Evolutionary conservation across 2,329 filamentous ascomycete species (phyloP).

Genomic region (Ophiostoma pallidulum): DNA sequence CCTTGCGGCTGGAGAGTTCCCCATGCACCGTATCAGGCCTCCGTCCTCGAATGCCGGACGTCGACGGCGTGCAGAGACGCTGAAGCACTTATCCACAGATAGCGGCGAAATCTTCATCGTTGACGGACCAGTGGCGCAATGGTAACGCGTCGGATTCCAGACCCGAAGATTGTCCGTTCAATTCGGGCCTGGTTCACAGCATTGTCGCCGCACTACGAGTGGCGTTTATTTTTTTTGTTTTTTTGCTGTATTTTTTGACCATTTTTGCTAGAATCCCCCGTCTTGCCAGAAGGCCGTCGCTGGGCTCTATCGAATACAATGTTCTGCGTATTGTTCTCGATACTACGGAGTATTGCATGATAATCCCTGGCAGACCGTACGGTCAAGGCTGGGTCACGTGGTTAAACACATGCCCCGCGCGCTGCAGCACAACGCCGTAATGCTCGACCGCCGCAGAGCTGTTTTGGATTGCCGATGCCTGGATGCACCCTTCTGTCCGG

Average conservation of each 20-base stretch:
- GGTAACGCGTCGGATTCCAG: slow-evolving; percentile 15
- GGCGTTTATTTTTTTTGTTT: not conserved
- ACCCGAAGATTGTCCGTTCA: slow-evolving; percentile 15
- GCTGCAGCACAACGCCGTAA: too few species aligned
- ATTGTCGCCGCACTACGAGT: too few species aligned
- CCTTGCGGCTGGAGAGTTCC: too few species aligned
- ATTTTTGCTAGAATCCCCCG: not conserved
- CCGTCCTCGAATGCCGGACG: too few species aligned
- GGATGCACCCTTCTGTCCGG: not conserved
- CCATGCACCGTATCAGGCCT: too few species aligned
- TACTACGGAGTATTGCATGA: too few species aligned
- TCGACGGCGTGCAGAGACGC: not conserved
- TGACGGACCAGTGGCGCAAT: slow-evolving; percentile 13
- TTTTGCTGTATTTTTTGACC: not conserved
- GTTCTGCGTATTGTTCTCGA: too few species aligned
- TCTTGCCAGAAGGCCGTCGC: too few species aligned
- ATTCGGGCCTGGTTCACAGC: slow-evolving; percentile 13
- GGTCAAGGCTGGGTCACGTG: too few species aligned
- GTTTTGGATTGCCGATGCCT: slow-evolving; percentile 8
- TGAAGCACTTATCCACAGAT: not conserved
- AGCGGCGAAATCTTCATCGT: not conserved
- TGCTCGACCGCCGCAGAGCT: slow-evolving; percentile 7
- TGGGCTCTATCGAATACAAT: too few species aligned
- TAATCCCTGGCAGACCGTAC: too few species aligned
- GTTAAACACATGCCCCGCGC: too few species aligned